A percentile compares a stretch with the other conserved stretches of the same genome.
Conservation (phyloP, 352 stramenopile genomes). For the Globisporangium canariense region DNA sequence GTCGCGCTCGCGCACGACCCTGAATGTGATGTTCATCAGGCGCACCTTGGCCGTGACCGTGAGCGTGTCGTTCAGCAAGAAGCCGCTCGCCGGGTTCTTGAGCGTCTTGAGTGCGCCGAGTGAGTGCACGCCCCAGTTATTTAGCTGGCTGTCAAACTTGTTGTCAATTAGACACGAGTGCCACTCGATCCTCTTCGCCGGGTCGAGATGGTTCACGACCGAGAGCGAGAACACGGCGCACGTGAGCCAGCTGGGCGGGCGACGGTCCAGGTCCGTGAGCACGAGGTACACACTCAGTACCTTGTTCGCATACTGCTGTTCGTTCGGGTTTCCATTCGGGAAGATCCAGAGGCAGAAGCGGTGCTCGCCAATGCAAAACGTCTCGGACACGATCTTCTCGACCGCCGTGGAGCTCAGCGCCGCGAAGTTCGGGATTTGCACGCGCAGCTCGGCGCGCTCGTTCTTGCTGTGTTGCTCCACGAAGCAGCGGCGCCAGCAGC, state of each 20-base stretch:
- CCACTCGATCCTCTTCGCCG: constrained; percentile 59
- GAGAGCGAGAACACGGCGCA: constrained; percentile 75
- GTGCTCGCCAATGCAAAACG: constrained; percentile 67
- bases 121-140: constrained; percentile 83
- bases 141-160: constrained; percentile 71
- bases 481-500: constrained; percentile 69
- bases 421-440: constrained; percentile 55
- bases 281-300: constrained; percentile 81
- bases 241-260: constrained; percentile 62
- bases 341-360: constrained; percentile 82
- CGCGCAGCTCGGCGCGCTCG: constrained; percentile 48
- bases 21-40: constrained; percentile 79
- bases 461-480: constrained; percentile 44
- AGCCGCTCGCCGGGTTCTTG: constrained; percentile 51
- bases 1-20: constrained; percentile 58
- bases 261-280: constrained; percentile 60
- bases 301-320: constrained; percentile 57
- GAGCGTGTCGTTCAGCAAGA: constrained; percentile 45
- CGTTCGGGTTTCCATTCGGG: constrained; percentile 76
- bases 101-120: constrained; percentile 56
- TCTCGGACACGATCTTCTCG: constrained; percentile 78
- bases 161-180: constrained; percentile 82
- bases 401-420: constrained; percentile 25
- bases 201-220: constrained; percentile 48
- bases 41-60: constrained; percentile 63